These are phyloP conservation scores for Salix koriyanagi DNA, from an alignment of 345 rosid species.

Conservation along the genomic window DNA sequence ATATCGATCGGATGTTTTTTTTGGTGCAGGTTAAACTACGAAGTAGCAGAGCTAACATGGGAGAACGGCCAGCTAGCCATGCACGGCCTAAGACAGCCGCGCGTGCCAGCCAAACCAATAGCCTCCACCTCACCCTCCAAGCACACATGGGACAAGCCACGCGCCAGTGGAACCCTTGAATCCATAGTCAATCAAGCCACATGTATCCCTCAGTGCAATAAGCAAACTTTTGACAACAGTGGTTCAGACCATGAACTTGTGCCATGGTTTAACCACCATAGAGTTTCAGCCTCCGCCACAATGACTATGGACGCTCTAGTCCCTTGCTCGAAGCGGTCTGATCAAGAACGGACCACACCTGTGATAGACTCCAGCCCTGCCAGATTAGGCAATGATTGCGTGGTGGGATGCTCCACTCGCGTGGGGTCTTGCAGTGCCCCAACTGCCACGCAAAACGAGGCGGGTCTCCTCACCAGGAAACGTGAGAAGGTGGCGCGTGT, in stretches of 20 bases:
- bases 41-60: slow-evolving; percentile 96
- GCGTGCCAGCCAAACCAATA: slow-evolving; percentile 28
- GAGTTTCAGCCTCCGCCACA: slow-evolving; percentile 21
- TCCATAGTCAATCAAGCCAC: slow-evolving; percentile 89
- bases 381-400: slow-evolving; percentile 18
- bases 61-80: slow-evolving; percentile 80
- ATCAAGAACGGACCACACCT: slow-evolving; percentile 11
- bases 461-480: slow-evolving; percentile 11
- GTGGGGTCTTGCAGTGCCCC: slow-evolving; percentile 55
- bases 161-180: slow-evolving; percentile 72
- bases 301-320: slow-evolving; percentile 74
- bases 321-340: slow-evolving; percentile 48
- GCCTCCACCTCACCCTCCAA: slow-evolving; percentile 27
- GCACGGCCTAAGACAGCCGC: slow-evolving; percentile 72
- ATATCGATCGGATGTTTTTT: background rate
- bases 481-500: slow-evolving; percentile 40
- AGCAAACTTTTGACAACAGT: background rate
- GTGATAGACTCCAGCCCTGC: slow-evolving; percentile 19
- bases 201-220: slow-evolving; percentile 18
- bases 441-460: slow-evolving; percentile 14
- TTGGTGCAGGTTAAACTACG: slow-evolving; percentile 55
- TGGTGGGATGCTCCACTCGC: slow-evolving; percentile 43
- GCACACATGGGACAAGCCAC: slow-evolving; percentile 53
- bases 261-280: slow-evolving; percentile 50
- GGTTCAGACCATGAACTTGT: slow-evolving; percentile 32